Evolutionary conservation across 345 rosid genomes (phyloP), one percentile per base, ranked within the genome.

Genomic region (Aquilaria malaccensis): DNA sequence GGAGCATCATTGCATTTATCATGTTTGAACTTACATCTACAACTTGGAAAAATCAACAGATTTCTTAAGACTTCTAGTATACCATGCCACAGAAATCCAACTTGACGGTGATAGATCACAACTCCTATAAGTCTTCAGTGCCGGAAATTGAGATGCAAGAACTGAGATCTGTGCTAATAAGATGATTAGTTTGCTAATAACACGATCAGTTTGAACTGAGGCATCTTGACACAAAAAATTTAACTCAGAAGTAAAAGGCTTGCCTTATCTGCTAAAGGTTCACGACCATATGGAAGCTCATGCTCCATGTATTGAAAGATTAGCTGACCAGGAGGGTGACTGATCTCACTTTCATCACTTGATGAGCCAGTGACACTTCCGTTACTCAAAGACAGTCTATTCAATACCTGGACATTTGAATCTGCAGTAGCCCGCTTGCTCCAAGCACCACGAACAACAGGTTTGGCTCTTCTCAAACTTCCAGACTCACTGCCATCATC

Each of bases 71-170:
- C 22, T 60, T 30, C 66, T 30, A 2, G 1, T 37, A 37, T 83
- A 89, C 98, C 98, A 91, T 59, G 96, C 96, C 49, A 91, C 89
- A 54, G 85, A 75, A 37, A 91, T 67, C 96, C 98, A 91, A 80
- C 98, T 91, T 41, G 84, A 51, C 22, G 89, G 84, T 15, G 69
- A 84, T 70, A 91, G 78, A 70, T 88, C 98, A 71, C 84, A 88
- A 77, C 98, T 91, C 45, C 76, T 65, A 68, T 76, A 86, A 57
- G 66, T 78, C 67, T 69, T 72, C 60, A 91, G 77, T 33, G 76
- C 86, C 33, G 96, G 91, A 73, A 81, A 84, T 30, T 76, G 74
- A 50, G 81, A 73, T 52, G 81, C 77, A 43, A 85, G 82, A 71
- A 55, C 70, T 59, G 70, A 70, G 55, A 90, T 77, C 93, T 87